These are phyloP conservation scores for Telopea speciosissima DNA, from an alignment of 177 flowering plant species.

Conservation along the genomic window DNA sequence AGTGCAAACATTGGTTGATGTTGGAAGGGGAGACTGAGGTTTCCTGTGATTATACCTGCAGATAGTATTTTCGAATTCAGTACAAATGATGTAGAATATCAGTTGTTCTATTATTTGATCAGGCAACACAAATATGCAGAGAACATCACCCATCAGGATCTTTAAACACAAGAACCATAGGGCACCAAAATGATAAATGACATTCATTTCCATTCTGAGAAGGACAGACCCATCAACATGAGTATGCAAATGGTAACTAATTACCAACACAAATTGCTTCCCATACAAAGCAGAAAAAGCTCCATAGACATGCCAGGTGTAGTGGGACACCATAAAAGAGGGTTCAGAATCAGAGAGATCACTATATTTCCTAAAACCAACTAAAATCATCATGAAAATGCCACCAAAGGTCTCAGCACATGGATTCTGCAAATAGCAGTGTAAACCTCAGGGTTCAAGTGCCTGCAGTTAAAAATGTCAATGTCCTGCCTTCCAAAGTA, in stretches of 20 bases:
- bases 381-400: neutral
- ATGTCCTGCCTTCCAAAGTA: neutral
- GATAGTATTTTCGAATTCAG: neutral
- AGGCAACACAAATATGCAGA: too few relatives aligned
- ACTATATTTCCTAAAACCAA: neutral
- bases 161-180: neutral
- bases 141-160: too few relatives aligned
- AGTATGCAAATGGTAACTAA: neutral
- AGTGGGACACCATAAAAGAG: neutral
- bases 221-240: neutral
- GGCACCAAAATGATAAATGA: neutral
- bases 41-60: conserved; percentile 53
- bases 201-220: too few relatives aligned
- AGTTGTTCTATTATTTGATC: too few relatives aligned
- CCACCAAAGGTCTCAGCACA: neutral
- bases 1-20: conserved; percentile 16
- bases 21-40: conserved; percentile 18
- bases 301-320: too few relatives aligned
- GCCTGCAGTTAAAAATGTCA: neutral
- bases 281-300: neutral
- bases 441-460: neutral
- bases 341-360: neutral
- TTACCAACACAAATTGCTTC: neutral
- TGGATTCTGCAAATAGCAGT: neutral
- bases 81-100: neutral